A percentile compares a stretch with the other conserved stretches of the same genome.
Conservation (phyloP, 225 moss, liverwort and hornwort species). For the Physcomitrium patens region DNA sequence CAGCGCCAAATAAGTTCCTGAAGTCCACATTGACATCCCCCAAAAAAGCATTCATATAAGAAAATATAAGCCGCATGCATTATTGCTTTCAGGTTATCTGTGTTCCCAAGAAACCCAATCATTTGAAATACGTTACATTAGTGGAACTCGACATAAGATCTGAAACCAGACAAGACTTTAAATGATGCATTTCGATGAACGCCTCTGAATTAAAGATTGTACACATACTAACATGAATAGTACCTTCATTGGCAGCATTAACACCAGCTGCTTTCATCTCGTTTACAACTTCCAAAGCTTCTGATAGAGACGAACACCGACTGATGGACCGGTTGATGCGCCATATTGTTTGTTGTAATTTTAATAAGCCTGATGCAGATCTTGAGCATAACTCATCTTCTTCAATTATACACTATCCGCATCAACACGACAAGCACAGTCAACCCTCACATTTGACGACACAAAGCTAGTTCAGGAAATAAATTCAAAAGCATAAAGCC, state of each 20-base stretch:
- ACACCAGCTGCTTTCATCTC: conserved; percentile 92
- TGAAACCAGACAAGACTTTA: neutral
- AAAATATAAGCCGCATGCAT: conserved; percentile 10
- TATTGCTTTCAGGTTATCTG: conserved; percentile 1
- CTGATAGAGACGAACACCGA: conserved; percentile 76
- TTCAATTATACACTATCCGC: conserved; percentile 84
- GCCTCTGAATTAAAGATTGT: conserved; percentile 12
- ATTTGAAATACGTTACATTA: conserved; percentile 16
- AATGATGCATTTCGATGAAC: conserved; percentile 10
- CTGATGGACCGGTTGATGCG: conserved; percentile 86
- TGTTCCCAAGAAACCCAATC: conserved; percentile 9
- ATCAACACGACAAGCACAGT: conserved; percentile 41
- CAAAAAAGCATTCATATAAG: conserved; percentile 18
- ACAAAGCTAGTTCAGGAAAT: conserved; percentile 11
- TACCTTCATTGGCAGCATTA: conserved; percentile 84
- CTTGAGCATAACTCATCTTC: conserved; percentile 87
- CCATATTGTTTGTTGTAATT: conserved; percentile 95
- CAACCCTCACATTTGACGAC: conserved; percentile 13
- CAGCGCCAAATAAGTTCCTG: conserved; percentile 90
- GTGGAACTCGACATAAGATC: conserved; percentile 18
- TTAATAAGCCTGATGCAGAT: conserved; percentile 79
- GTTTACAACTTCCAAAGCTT: conserved; percentile 79
- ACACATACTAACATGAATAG: conserved; percentile 15
- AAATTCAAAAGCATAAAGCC: neutral
- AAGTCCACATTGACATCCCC: conserved; percentile 21